phyloP scores from a whole-genome alignment of 768 basidiomycete genomes.

The Lentinus brumalis region DNA sequence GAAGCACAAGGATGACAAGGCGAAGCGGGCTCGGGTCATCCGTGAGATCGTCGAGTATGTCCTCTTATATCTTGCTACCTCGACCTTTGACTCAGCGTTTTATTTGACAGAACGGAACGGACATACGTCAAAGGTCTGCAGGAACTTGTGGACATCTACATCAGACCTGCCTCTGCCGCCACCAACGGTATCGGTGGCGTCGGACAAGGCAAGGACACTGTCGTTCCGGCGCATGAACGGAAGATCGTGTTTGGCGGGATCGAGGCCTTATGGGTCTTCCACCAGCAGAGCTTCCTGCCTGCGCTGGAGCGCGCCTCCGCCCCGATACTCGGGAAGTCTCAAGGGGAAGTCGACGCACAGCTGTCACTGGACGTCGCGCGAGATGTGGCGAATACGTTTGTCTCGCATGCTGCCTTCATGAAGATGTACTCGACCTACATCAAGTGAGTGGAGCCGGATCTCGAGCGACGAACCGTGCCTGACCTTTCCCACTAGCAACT shows the following conservation, averaged over 20 bases:
- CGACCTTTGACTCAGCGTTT: conserved; percentile 29
- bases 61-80: conserved; percentile 5
- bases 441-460: conserved; percentile 61
- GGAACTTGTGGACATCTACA: conserved; percentile 94
- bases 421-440: conserved; percentile 98
- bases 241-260: conserved; percentile 91
- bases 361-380: conserved; percentile 75
- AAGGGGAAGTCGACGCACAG: conserved; percentile 70
- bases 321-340: conserved; percentile 56
- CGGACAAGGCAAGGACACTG: conserved; percentile 75
- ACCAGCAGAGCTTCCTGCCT: conserved; percentile 90
- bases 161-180: conserved; percentile 76
- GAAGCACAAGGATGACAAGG: conserved; percentile 90
- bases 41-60: conserved; percentile 91
- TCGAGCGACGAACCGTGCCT: conserved; percentile 14
- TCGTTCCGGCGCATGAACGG: conserved; percentile 84
- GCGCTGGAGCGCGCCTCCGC: conserved; percentile 80
- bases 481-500: conserved; percentile 60
- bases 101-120: conserved; percentile 73
- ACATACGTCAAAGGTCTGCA: conserved; percentile 94
- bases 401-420: conserved; percentile 96
- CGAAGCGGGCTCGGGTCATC: conserved; percentile 80
- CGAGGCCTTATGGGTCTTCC: conserved; percentile 89
- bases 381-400: conserved; percentile 84
- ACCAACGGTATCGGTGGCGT: conserved; percentile 72